A percentile compares a stretch with the other conserved stretches of the same genome.
Evolutionary conservation across 1,284 basidiomycete species (phyloP).

Genomic region (Malassezia japonica): DNA sequence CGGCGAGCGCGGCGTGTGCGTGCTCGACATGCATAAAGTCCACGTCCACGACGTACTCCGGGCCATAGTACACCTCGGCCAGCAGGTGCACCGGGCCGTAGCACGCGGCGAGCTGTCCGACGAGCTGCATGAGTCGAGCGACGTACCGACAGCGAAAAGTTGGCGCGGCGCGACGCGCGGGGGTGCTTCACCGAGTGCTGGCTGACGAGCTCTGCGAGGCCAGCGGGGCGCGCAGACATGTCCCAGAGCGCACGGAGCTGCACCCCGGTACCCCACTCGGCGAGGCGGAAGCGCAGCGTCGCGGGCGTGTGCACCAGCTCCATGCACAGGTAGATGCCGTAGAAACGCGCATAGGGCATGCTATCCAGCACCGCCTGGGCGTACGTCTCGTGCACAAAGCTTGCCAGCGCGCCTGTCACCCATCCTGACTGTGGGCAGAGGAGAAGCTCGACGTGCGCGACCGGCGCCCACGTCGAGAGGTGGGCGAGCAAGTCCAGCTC

Average conservation of each 20-base stretch:
- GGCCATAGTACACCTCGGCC: not conserved
- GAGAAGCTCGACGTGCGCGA: not conserved
- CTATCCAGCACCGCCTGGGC: not conserved
- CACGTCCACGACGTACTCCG: not conserved
- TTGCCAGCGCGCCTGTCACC: not conserved
- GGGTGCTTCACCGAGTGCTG: too few relatives aligned
- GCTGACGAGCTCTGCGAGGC: too few relatives aligned
- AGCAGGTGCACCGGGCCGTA: not conserved
- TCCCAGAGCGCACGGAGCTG: not conserved
- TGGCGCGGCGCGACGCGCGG: too few relatives aligned
- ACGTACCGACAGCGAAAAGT: not conserved
- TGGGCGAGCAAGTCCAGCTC: not conserved
- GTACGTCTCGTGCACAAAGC: not conserved
- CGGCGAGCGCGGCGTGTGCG: not conserved
- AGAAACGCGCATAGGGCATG: not conserved
- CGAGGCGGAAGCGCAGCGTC: slow-evolving; percentile 2
- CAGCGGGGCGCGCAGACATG: too few relatives aligned
- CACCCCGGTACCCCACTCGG: not conserved
- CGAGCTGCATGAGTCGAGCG: not conserved
- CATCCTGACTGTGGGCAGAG: not conserved
- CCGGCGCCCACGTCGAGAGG: not conserved
- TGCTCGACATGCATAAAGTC: not conserved
- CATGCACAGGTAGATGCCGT: not conserved
- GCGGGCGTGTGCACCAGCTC: not conserved
- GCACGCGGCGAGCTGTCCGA: not conserved